phyloP scores from a whole-genome alignment of 345 rosid genomes.

The Turritis glabra region DNA sequence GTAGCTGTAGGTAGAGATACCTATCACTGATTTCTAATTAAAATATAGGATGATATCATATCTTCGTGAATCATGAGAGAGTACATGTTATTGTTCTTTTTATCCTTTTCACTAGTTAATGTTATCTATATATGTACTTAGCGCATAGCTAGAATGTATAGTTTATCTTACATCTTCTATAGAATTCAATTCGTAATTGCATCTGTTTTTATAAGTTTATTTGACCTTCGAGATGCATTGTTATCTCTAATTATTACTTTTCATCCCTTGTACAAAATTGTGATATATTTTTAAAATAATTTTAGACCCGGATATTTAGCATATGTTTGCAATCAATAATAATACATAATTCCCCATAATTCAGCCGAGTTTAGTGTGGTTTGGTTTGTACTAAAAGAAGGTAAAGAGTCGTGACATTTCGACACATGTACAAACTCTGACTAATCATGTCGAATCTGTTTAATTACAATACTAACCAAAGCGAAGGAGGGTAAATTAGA shows the following conservation, averaged over 20 bases:
- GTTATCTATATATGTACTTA: conserved; percentile 3
- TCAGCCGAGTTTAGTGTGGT: conserved; percentile 28
- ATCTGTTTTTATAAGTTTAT: background rate
- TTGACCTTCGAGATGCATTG: background rate
- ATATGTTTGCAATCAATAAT: conserved; percentile 1
- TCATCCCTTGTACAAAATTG: background rate
- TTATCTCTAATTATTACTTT: background rate
- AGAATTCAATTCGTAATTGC: background rate
- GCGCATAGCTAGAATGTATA: background rate
- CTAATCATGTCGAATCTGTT: conserved; percentile 34
- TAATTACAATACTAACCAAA: conserved; percentile 34
- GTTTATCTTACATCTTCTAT: background rate
- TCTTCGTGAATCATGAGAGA: background rate
- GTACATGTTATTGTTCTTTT: background rate
- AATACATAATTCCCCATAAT: conserved; percentile 10
- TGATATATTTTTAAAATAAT: background rate
- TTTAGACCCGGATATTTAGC: background rate
- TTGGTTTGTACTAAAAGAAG: conserved; percentile 30
- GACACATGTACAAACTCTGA: conserved; percentile 37
- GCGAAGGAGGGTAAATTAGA: background rate
- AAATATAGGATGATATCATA: background rate
- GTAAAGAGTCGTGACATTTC: conserved; percentile 14
- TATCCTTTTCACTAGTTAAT: background rate
- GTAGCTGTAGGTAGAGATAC: background rate
- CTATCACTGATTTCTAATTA: background rate